phyloP scores from a whole-genome alignment of 2,329 filamentous ascomycete genomes.

The Ampelomyces quisqualis region DNA sequence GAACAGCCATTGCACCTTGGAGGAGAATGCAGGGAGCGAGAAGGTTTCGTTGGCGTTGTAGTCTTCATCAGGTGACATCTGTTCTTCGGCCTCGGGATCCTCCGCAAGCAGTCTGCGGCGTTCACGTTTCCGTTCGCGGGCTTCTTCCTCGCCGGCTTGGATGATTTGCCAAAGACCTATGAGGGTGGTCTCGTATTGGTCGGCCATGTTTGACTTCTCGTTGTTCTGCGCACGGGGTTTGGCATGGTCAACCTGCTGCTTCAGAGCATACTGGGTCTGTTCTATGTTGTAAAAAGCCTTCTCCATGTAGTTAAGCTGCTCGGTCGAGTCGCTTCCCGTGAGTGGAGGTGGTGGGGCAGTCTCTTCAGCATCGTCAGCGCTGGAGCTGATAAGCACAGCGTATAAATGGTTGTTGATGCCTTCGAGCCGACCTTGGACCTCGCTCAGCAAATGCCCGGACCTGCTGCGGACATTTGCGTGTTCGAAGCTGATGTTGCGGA shows the following conservation, averaged over 20 bases:
- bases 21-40: slow-evolving; percentile 72
- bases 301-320: slow-evolving; percentile 69
- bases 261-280: slow-evolving; percentile 36
- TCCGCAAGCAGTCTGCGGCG: slow-evolving; percentile 47
- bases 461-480: slow-evolving; percentile 44
- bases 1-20: slow-evolving; percentile 77
- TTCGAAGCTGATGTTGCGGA: slow-evolving; percentile 62
- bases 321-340: slow-evolving; percentile 59
- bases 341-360: slow-evolving; percentile 61
- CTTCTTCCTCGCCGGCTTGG: slow-evolving; percentile 45
- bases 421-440: slow-evolving; percentile 45
- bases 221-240: slow-evolving; percentile 18
- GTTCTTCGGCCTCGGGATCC: slow-evolving; percentile 61
- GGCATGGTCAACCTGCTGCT: slow-evolving; percentile 32
- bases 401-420: slow-evolving; percentile 65
- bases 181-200: slow-evolving; percentile 54
- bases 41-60: slow-evolving; percentile 62
- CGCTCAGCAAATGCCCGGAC: slow-evolving; percentile 31
- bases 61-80: slow-evolving; percentile 62
- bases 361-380: slow-evolving; percentile 54
- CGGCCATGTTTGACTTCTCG: slow-evolving; percentile 26
- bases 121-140: slow-evolving; percentile 42
- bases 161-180: slow-evolving; percentile 57
- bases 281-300: slow-evolving; percentile 55
- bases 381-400: slow-evolving; percentile 45